Evolutionary conservation across 345 rosid genomes (phyloP).

Genomic region (Aquilaria yunnanensis): DNA sequence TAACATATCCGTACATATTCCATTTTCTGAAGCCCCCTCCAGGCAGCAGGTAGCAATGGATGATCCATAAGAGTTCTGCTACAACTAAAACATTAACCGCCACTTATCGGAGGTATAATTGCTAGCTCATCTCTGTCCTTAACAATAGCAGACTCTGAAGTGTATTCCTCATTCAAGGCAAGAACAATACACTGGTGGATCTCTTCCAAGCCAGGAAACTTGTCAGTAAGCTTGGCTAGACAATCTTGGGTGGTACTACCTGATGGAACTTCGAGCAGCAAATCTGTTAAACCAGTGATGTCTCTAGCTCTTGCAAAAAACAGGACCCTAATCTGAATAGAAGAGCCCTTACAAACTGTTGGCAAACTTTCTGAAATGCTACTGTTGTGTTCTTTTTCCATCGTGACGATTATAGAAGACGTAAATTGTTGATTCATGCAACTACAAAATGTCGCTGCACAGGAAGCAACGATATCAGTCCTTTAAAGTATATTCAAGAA

Average conservation of each 20-base stretch:
- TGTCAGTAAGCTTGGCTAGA: slow-evolving; percentile 44
- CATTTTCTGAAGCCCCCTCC: too few relatives aligned
- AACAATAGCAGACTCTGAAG: slow-evolving; percentile 46
- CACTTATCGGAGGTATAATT: slow-evolving; percentile 93
- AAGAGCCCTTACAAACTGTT: slow-evolving; percentile 16
- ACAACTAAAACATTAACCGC: slow-evolving; percentile 39
- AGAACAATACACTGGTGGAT: slow-evolving; percentile 65
- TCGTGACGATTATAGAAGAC: slow-evolving; percentile 13
- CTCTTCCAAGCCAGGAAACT: slow-evolving; percentile 64
- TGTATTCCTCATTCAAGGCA: slow-evolving; percentile 74
- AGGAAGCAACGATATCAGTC: too few relatives aligned
- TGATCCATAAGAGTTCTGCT: too few relatives aligned
- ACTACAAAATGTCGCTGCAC: too few relatives aligned
- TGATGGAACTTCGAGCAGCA: slow-evolving; percentile 40
- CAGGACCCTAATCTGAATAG: slow-evolving; percentile 53
- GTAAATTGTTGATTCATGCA: too few relatives aligned
- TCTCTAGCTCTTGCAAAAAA: slow-evolving; percentile 89
- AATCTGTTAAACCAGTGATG: slow-evolving; percentile 52
- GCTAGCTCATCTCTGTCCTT: slow-evolving; percentile 83
- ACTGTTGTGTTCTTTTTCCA: slow-evolving; percentile 14
- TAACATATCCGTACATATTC: too few relatives aligned
- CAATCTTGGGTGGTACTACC: slow-evolving; percentile 71
- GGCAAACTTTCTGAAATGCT: background rate
- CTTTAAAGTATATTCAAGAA: too few relatives aligned
- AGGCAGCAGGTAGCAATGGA: too few relatives aligned